These are phyloP conservation scores for Diaporthe ampelina DNA, from an alignment of 2,329 filamentous ascomycete genomes.

Conservation along the genomic window DNA sequence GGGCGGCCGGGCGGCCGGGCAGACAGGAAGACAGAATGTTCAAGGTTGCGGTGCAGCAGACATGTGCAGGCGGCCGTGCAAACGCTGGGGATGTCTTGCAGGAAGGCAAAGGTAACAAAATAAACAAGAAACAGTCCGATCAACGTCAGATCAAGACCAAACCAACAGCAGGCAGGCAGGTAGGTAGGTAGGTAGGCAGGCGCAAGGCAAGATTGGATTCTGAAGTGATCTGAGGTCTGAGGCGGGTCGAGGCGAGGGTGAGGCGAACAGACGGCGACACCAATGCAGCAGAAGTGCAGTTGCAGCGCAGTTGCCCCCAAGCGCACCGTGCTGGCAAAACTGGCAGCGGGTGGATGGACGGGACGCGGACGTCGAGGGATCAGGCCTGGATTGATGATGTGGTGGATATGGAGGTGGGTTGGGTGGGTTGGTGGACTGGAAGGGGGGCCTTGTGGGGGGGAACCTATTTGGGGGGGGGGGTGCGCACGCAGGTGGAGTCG, in stretches of 20 bases:
- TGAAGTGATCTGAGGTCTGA: constrained; percentile 17
- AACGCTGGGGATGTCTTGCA: constrained; percentile 35
- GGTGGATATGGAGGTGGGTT: not conserved
- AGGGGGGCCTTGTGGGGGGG: not conserved
- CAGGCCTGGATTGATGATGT: constrained; percentile 24
- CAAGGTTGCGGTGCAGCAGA: constrained; percentile 7
- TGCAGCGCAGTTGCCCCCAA: constrained; percentile 16
- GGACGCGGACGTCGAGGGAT: constrained; percentile 25
- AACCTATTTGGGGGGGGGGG: not conserved
- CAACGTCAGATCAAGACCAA: constrained; percentile 25
- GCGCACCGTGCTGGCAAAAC: constrained; percentile 27
- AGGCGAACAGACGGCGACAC: constrained; percentile 23
- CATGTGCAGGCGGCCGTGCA: constrained; percentile 12
- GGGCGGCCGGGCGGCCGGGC: not conserved
- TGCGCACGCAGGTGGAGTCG: constrained; percentile 32
- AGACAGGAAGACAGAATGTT: not conserved
- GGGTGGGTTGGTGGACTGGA: not conserved
- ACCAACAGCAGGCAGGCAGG: constrained; percentile 32
- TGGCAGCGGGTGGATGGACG: constrained; percentile 25
- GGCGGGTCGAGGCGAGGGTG: constrained; percentile 23
- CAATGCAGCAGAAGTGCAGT: constrained; percentile 12
- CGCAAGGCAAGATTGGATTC: constrained; percentile 37
- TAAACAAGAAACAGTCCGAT: constrained; percentile 17
- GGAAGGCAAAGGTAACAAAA: not conserved
- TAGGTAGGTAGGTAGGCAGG: constrained; percentile 4